A percentile compares a stretch with the other conserved stretches of the same genome.
Conservation (phyloP, 345 rosid species). For the Triadica sebifera region DNA sequence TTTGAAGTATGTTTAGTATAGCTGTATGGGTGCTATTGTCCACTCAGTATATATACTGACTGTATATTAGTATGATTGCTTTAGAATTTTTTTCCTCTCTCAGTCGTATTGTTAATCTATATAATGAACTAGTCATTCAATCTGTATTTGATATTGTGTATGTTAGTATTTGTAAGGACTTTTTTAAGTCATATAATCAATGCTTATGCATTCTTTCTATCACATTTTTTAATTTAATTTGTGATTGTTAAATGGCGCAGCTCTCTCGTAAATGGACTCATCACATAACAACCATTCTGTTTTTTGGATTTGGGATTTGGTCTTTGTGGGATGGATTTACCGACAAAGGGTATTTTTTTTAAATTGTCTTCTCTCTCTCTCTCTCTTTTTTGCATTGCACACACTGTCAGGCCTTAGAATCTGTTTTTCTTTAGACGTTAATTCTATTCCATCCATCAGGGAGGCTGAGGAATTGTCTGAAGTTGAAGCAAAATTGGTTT, state of each 20-base stretch:
- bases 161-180: not conserved
- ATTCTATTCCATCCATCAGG: conserved; percentile 37
- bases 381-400: conserved; percentile 3
- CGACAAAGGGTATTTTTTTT: conserved; percentile 52
- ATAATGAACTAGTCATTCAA: not conserved
- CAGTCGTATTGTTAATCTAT: not conserved
- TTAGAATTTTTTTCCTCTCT: not conserved
- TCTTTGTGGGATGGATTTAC: conserved; percentile 86
- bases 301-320: conserved; percentile 81
- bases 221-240: conserved; percentile 3
- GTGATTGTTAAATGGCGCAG: conserved; percentile 37
- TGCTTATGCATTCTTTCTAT: not conserved
- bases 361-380: not conserved
- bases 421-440: conserved; percentile 7
- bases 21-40: not conserved
- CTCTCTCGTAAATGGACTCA: conserved; percentile 90
- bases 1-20: not conserved
- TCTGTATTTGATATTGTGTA: not conserved
- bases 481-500: conserved; percentile 84
- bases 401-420: not conserved
- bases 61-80: not conserved
- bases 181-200: not conserved
- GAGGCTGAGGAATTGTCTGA: conserved; percentile 78
- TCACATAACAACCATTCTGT: conserved; percentile 75
- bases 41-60: not conserved